Base-by-base conservation (phyloP, 352 stramenopile species). In the Globisporangium parvum region DNA sequence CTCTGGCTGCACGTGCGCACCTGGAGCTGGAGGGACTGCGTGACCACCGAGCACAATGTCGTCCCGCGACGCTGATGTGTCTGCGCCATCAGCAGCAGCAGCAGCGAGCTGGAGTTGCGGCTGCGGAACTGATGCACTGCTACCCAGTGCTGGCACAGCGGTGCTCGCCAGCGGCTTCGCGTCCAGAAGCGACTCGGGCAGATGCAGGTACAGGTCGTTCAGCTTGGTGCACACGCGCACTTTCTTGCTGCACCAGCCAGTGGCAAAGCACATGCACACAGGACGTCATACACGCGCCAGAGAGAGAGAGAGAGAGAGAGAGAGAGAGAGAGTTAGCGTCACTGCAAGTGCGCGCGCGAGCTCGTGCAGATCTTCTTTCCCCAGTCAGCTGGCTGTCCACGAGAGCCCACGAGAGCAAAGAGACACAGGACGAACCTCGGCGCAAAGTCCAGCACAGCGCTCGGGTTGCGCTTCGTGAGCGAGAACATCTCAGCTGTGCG, bases 401-500 rank as follows among this genome's bases (percentile, higher is more conserved):
- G 5, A 39, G n/a, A n/a, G n/a, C n/a, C n/a, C n/a, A n/a, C n/a
- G n/a, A n/a, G n/a, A 26, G 33, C 44, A 35, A 1, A 40, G 23
- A 45, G 17, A 17, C 18, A 47, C 26, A 5, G 15, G 28, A 17
- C 55, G 50, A 55, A 91, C 80, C 75, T 85, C 5, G 80, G 80
- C 20, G 71, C 74, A 42, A 79, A 88, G 26, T 88, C 80, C 47
- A 75, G 75, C 1, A 47, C 63, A 4, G 47, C 70, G 21, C 65
- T 62, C 15, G 68, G 53, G 52, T 45, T 78, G 51, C 74, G 77
- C 60, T 91, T 91, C 5, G 74, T 77, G 24, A 89, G 70, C 60
- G 78, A 71, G 48, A 91, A 91, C 41, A 89, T 66, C 62, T 88
- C 80, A 23, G 78, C 73, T 1, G 78, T 85, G 20, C 71, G 78